These are phyloP conservation scores for Geosmithia morbida DNA, from an alignment of 2,329 filamentous ascomycete species.

Conservation along the genomic window DNA sequence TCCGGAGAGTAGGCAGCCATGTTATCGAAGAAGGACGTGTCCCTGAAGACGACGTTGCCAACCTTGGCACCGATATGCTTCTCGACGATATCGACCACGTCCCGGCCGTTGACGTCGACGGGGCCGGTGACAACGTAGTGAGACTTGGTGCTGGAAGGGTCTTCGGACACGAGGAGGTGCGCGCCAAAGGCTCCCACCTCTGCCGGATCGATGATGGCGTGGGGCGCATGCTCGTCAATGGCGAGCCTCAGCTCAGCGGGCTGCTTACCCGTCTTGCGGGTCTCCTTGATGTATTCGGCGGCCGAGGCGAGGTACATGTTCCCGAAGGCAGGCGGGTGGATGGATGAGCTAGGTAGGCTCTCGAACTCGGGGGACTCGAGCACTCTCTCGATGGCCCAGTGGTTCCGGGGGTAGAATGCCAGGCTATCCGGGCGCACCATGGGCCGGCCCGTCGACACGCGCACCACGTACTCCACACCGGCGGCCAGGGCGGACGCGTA, in stretches of 20 bases:
- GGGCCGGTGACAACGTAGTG: constrained; percentile 24
- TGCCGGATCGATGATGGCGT: constrained; percentile 14
- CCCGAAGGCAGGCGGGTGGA: constrained; percentile 18
- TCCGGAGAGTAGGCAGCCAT: constrained; percentile 6
- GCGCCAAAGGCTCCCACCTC: constrained; percentile 21
- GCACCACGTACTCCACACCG: constrained; percentile 24
- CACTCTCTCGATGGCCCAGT: constrained; percentile 25
- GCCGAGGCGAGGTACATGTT: constrained; percentile 8
- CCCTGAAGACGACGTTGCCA: constrained; percentile 14
- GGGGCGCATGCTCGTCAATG: constrained; percentile 11
- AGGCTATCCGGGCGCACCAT: constrained; percentile 18
- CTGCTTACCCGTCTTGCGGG: constrained; percentile 16
- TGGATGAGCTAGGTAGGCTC: constrained; percentile 20
- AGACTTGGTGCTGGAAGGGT: constrained; percentile 11
- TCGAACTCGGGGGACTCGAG: constrained; percentile 19
- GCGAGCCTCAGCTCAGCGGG: constrained; percentile 11
- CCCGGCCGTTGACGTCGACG: constrained; percentile 18
- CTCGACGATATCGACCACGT: constrained; percentile 19
- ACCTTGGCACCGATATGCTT: constrained; percentile 11
- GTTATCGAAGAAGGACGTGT: constrained; percentile 14
- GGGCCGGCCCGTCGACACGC: constrained; percentile 21
- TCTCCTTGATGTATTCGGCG: constrained; percentile 13
- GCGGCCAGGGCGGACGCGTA: constrained; percentile 16
- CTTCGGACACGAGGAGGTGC: constrained; percentile 13
- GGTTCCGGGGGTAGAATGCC: constrained; percentile 19